Evolutionary conservation across 1,284 basidiomycete genomes (phyloP), one percentile per base, ranked within the genome.

Genomic region (Ceratobasidium sp.): DNA sequence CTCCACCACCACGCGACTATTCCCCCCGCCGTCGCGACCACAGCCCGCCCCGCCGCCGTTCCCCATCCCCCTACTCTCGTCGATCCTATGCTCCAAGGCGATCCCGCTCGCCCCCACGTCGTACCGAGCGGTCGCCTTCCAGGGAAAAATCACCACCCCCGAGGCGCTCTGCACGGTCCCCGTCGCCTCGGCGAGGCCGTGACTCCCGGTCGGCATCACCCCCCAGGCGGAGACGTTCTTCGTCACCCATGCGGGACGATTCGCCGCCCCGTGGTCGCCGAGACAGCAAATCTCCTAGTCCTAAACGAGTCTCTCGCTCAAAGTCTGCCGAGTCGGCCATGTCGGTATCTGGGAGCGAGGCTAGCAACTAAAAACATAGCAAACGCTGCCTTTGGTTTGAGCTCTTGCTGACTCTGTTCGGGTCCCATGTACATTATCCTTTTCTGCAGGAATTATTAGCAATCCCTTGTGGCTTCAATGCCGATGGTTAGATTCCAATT

Each of bases 41-140:
- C 41, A 74, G 74, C 37, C 49, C 74, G 56, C 53, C 59, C 27
- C 74, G 66, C 13, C 58, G 53, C n/a, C 74, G 76, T 16, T 75
- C 74, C 24, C 74, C 64, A n/a, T 76, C 75, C 14, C 77, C 78
- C 54, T 58, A 74, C n/a, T 49, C 74, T 62, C 76, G 68, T 53
- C 76, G 79, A 22, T 82, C 83, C 6, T 81, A 82, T 29, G 82
- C 82, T 34, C 81, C 81, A n/a, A 76, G 77, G 13, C 76, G 77
- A 39, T 81, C 81, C 5, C 77, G 77, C n/a, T 84, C 84, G 16
- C 82, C 82, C 16, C 82, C 81, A 7, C 83, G 83, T 22, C 81
- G 75, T 74, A 22, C 79, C 78, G 22, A 77, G 78, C 49, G 54
- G 14, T 77, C 78, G 0, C 80, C 79, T 4, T 78, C 81, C 39